Base-by-base conservation (phyloP, 176 grass and related monocot genomes). In the Saccharum officinarum region DNA sequence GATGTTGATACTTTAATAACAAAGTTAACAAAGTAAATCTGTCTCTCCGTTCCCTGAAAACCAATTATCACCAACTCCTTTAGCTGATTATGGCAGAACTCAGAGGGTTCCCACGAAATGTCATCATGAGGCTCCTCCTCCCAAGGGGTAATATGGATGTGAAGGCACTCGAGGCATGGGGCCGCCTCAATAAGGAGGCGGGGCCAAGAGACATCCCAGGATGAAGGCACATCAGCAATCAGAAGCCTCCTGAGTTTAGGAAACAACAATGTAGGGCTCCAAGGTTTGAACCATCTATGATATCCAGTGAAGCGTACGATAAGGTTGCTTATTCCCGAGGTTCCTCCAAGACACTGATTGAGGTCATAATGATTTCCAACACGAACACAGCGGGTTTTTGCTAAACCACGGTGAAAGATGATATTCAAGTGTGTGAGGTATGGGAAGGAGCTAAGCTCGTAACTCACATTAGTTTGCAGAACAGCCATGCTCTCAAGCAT, bases 21-120 rank as follows among this genome's bases (percentile, higher is more conserved):
- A 49, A 73, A 86, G 1, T 49, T 72, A n/a, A 72, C 66, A 71
- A 86, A 71, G 40, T 64, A 80, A 72, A 86, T 13, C 39, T 80
- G 84, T 17, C 39, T 80, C 6, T 86, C 14, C 0, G 52, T 80
- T 57, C 67, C 84, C 17, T 79, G 16, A 6, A 71, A 86, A 46
- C 66, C 75, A 62, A 7, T 15, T 16, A 71, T 71, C 12, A 39
- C 6, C 42, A 73, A 80, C 40, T 86, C 84, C 28, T 86, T 62
- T 7, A 86, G n/a, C 7, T 79, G 39, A 62, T 14, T 9, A 1
- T 79, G 54, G 0, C 8, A 10, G 16, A 63, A 69, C 30, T 7
- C 30, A 52, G 39, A 7, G 5, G 49, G 16, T 1, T 62, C 8
- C 84, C 76, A 79, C 1, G 8, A 16, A 69, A 85, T 79, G 12